Evolutionary conservation across 2,329 filamentous ascomycete species (phyloP).

Genomic region (Penicillium glabrum): DNA sequence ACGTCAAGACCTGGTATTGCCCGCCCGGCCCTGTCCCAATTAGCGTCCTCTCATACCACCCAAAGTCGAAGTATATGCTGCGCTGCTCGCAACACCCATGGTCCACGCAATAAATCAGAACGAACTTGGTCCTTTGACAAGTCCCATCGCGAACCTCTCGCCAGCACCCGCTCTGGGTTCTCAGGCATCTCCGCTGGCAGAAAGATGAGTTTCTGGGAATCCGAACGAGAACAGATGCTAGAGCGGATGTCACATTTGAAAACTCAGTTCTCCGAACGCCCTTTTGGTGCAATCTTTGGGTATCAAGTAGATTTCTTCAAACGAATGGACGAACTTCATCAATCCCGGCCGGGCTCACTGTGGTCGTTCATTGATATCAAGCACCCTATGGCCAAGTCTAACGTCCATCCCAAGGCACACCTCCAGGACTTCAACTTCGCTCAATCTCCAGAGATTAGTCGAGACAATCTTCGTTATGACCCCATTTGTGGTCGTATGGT

Average conservation of each 20-base stretch:
- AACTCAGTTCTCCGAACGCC: slow-evolving; percentile 37
- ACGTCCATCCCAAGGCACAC: slow-evolving; percentile 5
- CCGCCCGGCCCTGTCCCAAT: slow-evolving; percentile 10
- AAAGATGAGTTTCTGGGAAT: slow-evolving; percentile 20
- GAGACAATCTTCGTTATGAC: slow-evolving; percentile 35
- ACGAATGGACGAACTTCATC: slow-evolving; percentile 18
- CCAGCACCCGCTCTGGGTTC: slow-evolving; percentile 11
- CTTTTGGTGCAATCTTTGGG: slow-evolving; percentile 43
- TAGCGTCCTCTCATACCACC: slow-evolving; percentile 4
- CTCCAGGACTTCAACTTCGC: slow-evolving; percentile 5
- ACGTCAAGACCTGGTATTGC: slow-evolving; percentile 1
- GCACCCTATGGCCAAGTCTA: background rate
- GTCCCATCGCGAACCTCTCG: slow-evolving; percentile 9
- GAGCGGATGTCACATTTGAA: slow-evolving; percentile 38
- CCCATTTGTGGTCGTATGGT: slow-evolving; percentile 45
- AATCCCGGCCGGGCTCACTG: slow-evolving; percentile 31
- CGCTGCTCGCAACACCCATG: slow-evolving; percentile 11
- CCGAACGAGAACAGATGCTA: slow-evolving; percentile 21
- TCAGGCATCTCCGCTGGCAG: slow-evolving; percentile 5
- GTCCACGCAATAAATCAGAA: slow-evolving; percentile 7
- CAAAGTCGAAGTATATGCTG: slow-evolving; percentile 11
- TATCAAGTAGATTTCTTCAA: slow-evolving; percentile 29
- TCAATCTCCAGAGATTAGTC: slow-evolving; percentile 2
- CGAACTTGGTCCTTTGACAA: slow-evolving; percentile 6
- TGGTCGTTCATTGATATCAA: slow-evolving; percentile 25